Evolutionary conservation across 164 flowering plant species (phyloP), one percentile per base, ranked within the genome.

Genomic region (Litsea cubeba): DNA sequence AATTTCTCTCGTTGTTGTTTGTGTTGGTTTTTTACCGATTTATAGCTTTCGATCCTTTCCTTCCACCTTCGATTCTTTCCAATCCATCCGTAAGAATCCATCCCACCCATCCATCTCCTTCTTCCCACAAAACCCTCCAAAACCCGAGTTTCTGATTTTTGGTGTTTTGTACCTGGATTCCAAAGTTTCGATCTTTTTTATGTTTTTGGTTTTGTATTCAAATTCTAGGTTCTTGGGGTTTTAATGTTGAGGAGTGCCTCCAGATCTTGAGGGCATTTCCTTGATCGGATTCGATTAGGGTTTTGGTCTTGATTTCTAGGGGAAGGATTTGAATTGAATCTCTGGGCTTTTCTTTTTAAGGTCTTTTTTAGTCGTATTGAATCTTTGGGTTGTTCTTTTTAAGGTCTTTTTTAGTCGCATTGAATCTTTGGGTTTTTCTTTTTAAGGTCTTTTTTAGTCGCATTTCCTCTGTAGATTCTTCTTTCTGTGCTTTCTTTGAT

Each of bases 41-140:
- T 40, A 40, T 40, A 40, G 46, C 11, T 40, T 8, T 8, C 46
- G 11, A 5, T 40, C 69, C 8, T 54, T 64, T 54, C 46, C 12
- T 15, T 35, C 69, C 24, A 15, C 71, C 65, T 30, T 76, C 50
- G 79, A 46, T 76, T 79, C 78, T 73, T 54, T 65, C 76, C 62
- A 14, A 17, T 65, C 76, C 62, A 14, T 26, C 26, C 77, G 76
- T 80, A 62, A 77, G 82, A 75, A 80, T 80, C 78, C 81, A 30
- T 15, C 25, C 30, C 23, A 2, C 17, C 32, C 12, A 12, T 54
- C 28, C 18, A 58, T 46, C 20, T 40, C 70, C 22, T 49, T 3
- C 30, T 35, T 24, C 50, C 58, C n/a, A 14, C 14, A 18, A 26
- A 65, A 30, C 30, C 69, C 46, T 26, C 68, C 25, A 51, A 68